Evolutionary conservation across 176 grass and related monocot species (phyloP), one percentile per base, ranked within the genome.

Genomic region (Aegilops umbellulata): DNA sequence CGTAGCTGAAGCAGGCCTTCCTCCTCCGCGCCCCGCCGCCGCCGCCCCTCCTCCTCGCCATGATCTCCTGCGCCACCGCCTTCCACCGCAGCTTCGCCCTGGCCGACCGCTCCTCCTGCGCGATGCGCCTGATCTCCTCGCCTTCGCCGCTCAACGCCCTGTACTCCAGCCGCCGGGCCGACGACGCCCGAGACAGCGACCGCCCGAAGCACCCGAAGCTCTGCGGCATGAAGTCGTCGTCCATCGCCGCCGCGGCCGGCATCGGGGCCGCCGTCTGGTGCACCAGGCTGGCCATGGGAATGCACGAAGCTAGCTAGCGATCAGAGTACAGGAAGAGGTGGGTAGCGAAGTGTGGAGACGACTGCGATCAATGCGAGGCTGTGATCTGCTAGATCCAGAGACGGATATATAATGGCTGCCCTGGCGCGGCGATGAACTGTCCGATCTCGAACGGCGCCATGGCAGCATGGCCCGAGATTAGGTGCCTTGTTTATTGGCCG

Each of bases 131-230:
- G 14, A 30, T 51, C 78, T 83, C 85, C 61, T 91, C 76, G 67
- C 58, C 68, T 16, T 70, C 51, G 29, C 61, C 36, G 78, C 61
- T 36, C 76, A 90, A 74, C 15, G 75, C 22, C 36, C 85, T 61
- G 89, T 84, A 91, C 76, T 91, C 89, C 16, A 91, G 80, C 34
- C 80, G 58, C 75, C 69, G 80, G 36, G 68, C 71, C 22, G 89
- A 91, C 76, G 81, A 80, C 68, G 85, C 69, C 76, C 85, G 55
- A 47, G 89, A 87, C 85, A 91, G 85, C 47, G 89, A 87, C 10
- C 89, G 85, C 22, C 89, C 89, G 85, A 91, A 91, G 89, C 89
- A 91, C 60, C 67, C 74, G 89, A 91, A 83, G 44, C 85, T 71
- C 81, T 84, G 85, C 36, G 89, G 60, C 24, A 74, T 42, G 35